Evolutionary conservation across 1,139 yeast species (phyloP).

Genomic region (Debaryomycetaceae sp.): DNA sequence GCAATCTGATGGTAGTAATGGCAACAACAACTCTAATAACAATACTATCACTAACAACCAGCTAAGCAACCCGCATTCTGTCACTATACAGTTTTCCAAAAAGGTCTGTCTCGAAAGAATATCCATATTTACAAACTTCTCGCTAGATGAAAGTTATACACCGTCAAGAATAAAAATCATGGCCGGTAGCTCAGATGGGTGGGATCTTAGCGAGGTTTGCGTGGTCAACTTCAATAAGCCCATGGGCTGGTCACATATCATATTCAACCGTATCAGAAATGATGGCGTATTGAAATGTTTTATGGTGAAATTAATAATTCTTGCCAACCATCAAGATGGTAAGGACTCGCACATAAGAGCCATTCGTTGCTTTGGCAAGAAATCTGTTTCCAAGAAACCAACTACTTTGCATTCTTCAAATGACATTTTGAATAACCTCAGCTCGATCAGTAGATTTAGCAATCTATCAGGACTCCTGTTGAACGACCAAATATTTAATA

Average conservation of each 20-base stretch:
- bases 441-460: constrained; percentile 24
- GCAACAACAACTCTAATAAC: constrained; percentile 19
- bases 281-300: constrained; percentile 70
- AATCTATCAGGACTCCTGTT: constrained; percentile 28
- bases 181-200: constrained; percentile 81
- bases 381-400: constrained; percentile 12
- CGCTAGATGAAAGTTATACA: constrained; percentile 86
- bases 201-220: constrained; percentile 76
- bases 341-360: constrained; percentile 91
- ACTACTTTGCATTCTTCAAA: constrained; percentile 7
- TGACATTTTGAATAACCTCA: constrained; percentile 28
- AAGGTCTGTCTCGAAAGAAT: constrained; percentile 68
- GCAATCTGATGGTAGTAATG: constrained; percentile 86
- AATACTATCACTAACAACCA: constrained; percentile 32
- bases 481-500: constrained; percentile 13
- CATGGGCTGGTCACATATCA: constrained; percentile 81
- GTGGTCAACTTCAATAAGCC: constrained; percentile 67
- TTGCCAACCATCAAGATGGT: constrained; percentile 91
- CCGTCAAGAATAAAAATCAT: constrained; percentile 69
- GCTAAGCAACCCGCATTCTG: constrained; percentile 73
- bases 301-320: constrained; percentile 62
- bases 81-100: constrained; percentile 80
- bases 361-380: constrained; percentile 44
- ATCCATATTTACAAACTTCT: constrained; percentile 64
- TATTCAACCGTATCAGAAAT: constrained; percentile 57